Conservation (phyloP, 768 basidiomycete genomes). For the Lactarius tabidus region DNA sequence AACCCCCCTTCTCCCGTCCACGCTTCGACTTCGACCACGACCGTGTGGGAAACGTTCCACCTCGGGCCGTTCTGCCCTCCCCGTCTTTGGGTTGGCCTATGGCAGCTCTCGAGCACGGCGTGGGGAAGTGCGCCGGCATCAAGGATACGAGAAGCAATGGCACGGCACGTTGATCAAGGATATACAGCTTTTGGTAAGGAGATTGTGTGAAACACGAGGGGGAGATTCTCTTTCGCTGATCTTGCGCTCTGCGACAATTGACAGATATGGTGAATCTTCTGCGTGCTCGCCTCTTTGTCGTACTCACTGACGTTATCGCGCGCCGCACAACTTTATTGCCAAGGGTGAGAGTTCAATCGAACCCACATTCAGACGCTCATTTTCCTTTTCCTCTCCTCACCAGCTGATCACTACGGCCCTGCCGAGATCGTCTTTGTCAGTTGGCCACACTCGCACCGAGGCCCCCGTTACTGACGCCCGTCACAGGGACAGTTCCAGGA, state of each 20-base stretch:
- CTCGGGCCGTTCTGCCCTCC: conserved; percentile 57
- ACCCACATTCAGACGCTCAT: conserved; percentile 4
- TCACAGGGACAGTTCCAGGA: conserved; percentile 65
- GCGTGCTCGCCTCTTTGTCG: background rate
- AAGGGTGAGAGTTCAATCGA: conserved; percentile 7
- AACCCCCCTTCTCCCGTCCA: background rate
- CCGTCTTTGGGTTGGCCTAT: conserved; percentile 72
- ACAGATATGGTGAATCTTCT: conserved; percentile 53
- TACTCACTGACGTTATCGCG: conserved; percentile 9
- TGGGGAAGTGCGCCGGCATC: conserved; percentile 73
- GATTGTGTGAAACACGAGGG: background rate
- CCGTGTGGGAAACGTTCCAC: conserved; percentile 39
- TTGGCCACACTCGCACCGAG: conserved; percentile 6
- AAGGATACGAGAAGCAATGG: conserved; percentile 67
- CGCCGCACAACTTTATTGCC: background rate
- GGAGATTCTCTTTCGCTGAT: conserved; percentile 13
- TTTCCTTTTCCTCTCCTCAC: background rate
- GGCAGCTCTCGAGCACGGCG: conserved; percentile 83
- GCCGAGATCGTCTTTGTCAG: conserved; percentile 75
- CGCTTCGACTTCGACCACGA: background rate
- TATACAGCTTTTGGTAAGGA: conserved; percentile 59
- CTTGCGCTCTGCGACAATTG: background rate
- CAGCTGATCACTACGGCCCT: conserved; percentile 85
- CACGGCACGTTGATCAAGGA: conserved; percentile 53
- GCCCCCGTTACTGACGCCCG: background rate